Evolutionary conservation across 495 filamentous ascomycete genomes (phyloP).

Genomic region (Penicillium malachiteum): DNA sequence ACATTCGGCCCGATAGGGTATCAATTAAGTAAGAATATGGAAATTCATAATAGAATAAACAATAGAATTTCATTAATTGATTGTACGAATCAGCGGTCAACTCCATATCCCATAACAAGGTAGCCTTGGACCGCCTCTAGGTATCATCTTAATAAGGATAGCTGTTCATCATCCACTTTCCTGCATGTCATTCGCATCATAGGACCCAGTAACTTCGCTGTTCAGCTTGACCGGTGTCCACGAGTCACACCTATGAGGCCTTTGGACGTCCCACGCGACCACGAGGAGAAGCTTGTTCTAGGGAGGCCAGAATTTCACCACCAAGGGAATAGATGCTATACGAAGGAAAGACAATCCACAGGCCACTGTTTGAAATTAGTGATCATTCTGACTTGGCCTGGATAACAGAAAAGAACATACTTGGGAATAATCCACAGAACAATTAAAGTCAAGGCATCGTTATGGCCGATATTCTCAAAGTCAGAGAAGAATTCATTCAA

Average conservation of each 20-base stretch:
- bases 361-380: slow-evolving; percentile 51
- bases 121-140: not conserved
- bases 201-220: not conserved
- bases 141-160: not conserved
- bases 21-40: not conserved
- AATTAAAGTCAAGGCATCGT: slow-evolving; percentile 54
- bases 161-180: not conserved
- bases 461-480: slow-evolving; percentile 80
- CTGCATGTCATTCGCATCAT: not conserved
- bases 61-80: not conserved
- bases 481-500: slow-evolving; percentile 75
- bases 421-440: slow-evolving; percentile 78
- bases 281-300: slow-evolving; percentile 51
- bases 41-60: not conserved
- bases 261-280: slow-evolving; percentile 34
- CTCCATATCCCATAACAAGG: not conserved
- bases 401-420: slow-evolving; percentile 46
- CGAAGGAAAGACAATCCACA: slow-evolving; percentile 72
- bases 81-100: not conserved
- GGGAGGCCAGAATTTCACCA: slow-evolving; percentile 64
- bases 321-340: slow-evolving; percentile 72
- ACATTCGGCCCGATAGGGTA: not conserved
- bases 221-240: too few species aligned
- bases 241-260: slow-evolving; percentile 23
- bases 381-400: too few species aligned